Evolutionary conservation across 164 flowering plant species (phyloP), one percentile per base, ranked within the genome.

Genomic region (Aristolochia californica): DNA sequence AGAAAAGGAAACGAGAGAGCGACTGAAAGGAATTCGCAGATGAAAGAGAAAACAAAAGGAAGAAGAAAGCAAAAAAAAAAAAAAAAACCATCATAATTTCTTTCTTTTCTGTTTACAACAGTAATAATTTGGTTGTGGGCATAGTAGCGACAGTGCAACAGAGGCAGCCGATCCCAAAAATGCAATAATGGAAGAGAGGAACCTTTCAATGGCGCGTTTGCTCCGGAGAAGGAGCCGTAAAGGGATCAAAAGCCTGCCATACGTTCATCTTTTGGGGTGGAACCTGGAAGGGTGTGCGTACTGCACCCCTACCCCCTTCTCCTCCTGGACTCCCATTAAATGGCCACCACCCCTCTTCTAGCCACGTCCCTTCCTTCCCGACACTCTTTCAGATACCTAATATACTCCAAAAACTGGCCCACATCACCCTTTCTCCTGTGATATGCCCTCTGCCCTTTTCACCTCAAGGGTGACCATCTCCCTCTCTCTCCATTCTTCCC

Each of bases 151-250:
- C 24, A 21, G 47, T 38, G 58, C 47, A 56, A 11, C 15, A 23
- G 26, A 27, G 23, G 25, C 54, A 18, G 54, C 54, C 20, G 58
- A 56, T 56, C 58, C 43, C 58, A 56, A 17, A n/a, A 38, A 38
- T 38, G 47, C 44, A 56, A 40, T 56, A 56, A 56, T 18, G 58
- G 24, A 56, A 40, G 25, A 21, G 45, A 56, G 58, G 1, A 34
- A 56, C 47, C 16, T 20, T 16, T 56, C 58, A 40, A 5, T n/a
- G 20, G n/a, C 8, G 18, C 58, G 25, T 30, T 34, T 55, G 23
- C 58, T 18, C 58, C 45, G 57, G 57, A 54, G 57, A 27, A 34
- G 40, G 40, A 34, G 27, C 58, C 58, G 58, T 40, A 56, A 55
- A 56, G 56, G 56, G 28, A 15, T 16, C 38, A 54, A 24, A 25